A percentile compares a stretch with the other conserved stretches of the same genome.
Evolutionary conservation across 2,329 filamentous ascomycete genomes (phyloP).

Genomic region (Xenosphaeropsis pyriputrescens): DNA sequence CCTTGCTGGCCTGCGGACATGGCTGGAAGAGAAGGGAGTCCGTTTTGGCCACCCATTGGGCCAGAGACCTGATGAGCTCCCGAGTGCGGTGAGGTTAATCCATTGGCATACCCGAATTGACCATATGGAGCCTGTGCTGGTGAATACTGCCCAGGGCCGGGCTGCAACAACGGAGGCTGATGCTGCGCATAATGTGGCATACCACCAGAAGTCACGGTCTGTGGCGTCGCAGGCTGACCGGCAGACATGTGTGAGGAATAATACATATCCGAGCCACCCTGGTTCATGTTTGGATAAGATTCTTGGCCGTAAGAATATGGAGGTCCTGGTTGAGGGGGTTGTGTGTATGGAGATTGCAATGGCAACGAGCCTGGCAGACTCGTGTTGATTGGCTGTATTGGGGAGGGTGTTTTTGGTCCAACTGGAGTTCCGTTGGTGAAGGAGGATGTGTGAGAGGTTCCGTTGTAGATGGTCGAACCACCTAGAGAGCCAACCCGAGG

Average conservation of each 20-base stretch:
- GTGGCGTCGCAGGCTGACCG: conserved; percentile 59
- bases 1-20: conserved; percentile 29
- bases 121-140: conserved; percentile 40
- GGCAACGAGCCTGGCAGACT: conserved; percentile 24
- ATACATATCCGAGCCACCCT: conserved; percentile 70
- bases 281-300: conserved; percentile 55
- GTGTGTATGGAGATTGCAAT: conserved; percentile 18
- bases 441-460: conserved; percentile 38
- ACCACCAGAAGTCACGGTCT: conserved; percentile 59
- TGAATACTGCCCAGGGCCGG: conserved; percentile 54
- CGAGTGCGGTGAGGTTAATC: conserved; percentile 66
- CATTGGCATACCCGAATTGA: conserved; percentile 62
- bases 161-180: conserved; percentile 57
- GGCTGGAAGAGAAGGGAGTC: conserved; percentile 54
- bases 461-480: conserved; percentile 32
- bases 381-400: conserved; percentile 40
- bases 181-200: conserved; percentile 69
- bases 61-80: conserved; percentile 54
- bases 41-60: conserved; percentile 49
- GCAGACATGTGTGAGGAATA: conserved; percentile 68
- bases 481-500: conserved; percentile 71
- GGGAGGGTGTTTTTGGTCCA: conserved; percentile 64
- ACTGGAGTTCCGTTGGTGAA: conserved; percentile 34
- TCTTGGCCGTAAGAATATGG: conserved; percentile 24
- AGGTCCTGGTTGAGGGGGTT: conserved; percentile 19